phyloP scores from a whole-genome alignment of 1,139 yeast species.

The Yamadazyma membranifaciens region DNA sequence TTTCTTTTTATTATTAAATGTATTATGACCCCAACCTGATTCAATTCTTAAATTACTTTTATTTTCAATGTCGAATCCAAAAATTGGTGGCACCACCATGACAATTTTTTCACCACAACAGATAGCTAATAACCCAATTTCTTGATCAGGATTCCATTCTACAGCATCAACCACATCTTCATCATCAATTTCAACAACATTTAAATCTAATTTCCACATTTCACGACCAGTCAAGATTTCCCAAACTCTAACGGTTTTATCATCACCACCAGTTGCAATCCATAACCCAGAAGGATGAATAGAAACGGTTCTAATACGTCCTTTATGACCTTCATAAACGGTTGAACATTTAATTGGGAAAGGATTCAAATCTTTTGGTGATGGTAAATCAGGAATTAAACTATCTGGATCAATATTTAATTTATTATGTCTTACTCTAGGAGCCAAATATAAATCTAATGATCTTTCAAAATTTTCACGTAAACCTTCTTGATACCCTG shows the following conservation, averaged over 20 bases:
- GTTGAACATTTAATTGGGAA: constrained; percentile 94
- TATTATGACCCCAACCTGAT: constrained; percentile 90
- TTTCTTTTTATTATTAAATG: constrained; percentile 53
- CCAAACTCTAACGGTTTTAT: constrained; percentile 95
- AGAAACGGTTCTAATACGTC: constrained; percentile 76
- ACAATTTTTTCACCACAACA: constrained; percentile 80
- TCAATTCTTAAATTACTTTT: constrained; percentile 76
- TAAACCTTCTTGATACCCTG: constrained; percentile 82
- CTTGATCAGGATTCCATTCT: constrained; percentile 86
- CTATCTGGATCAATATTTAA: constrained; percentile 95
- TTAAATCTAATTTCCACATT: constrained; percentile 63
- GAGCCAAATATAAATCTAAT: constrained; percentile 90
- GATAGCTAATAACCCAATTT: constrained; percentile 75
- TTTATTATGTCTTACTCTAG: constrained; percentile 90
- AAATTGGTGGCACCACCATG: constrained; percentile 83
- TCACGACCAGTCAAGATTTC: constrained; percentile 95
- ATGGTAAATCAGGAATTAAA: constrained; percentile 91
- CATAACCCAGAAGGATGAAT: constrained; percentile 90
- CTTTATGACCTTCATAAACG: constrained; percentile 77
- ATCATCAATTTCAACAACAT: constrained; percentile 33
- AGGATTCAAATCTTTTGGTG: constrained; percentile 96
- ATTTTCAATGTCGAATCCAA: constrained; percentile 86
- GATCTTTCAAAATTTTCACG: constrained; percentile 94
- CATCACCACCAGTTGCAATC: constrained; percentile 98
- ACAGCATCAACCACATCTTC: constrained; percentile 71